Evolutionary conservation across 495 filamentous ascomycete species (phyloP).

Genomic region (Neurospora sp.): DNA sequence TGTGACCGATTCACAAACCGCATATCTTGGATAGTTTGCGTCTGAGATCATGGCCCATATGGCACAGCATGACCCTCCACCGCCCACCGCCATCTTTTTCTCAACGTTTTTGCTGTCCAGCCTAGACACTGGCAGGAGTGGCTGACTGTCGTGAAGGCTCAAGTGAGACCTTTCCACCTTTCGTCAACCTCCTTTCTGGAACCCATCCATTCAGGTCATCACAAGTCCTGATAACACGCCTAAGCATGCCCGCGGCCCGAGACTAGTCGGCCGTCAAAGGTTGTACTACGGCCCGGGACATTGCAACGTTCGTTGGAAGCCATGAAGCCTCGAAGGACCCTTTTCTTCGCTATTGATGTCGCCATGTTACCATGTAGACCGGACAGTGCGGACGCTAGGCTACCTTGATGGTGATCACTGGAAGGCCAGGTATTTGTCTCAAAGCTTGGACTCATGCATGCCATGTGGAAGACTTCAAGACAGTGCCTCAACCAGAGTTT

Average conservation of each 20-base stretch:
- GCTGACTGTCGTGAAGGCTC: neutral
- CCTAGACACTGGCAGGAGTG: neutral
- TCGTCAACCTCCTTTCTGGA: neutral
- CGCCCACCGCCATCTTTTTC: neutral
- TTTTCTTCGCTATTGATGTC: neutral
- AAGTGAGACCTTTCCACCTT: neutral
- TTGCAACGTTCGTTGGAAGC: neutral
- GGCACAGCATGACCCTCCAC: neutral
- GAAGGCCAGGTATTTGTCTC: neutral
- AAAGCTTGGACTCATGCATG: neutral
- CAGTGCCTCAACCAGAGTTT: neutral
- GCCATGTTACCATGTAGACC: neutral
- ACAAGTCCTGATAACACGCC: neutral
- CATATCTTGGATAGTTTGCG: neutral
- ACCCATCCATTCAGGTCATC: neutral
- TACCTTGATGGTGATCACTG: neutral
- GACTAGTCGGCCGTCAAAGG: neutral
- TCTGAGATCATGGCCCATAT: neutral
- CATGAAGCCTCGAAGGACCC: neutral
- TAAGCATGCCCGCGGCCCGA: neutral
- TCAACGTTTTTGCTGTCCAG: neutral
- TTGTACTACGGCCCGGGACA: neutral
- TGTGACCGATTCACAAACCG: neutral
- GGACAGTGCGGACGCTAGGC: neutral
- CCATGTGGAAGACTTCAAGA: neutral